Base-by-base conservation (phyloP, 495 filamentous ascomycete genomes). In the Polyplosphaeria fusca region DNA sequence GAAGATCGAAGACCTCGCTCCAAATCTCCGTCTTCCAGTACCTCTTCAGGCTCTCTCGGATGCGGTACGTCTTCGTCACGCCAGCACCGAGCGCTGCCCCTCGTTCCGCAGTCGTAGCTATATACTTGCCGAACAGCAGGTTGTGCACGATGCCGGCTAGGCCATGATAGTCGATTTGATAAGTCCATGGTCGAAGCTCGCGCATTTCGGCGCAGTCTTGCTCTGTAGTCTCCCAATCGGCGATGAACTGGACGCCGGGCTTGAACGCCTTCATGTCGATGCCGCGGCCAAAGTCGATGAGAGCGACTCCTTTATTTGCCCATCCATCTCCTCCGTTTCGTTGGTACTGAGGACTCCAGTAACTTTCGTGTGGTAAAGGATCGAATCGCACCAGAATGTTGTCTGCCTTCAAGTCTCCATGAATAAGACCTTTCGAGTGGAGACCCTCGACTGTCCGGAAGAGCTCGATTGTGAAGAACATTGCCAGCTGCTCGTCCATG, bases 21-120 rank as follows among this genome's bases (percentile, higher is more conserved):
- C 94, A 97, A 47, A 98, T 79, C 49, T 95, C 89, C 46, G 82
- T 84, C 75, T 96, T 90, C 93, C 93, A 97, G 68, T 96, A 96
- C 20, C 93, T 70, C 73, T 97, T 97, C 50, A 96, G 68, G 1
- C 75, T 76, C 69, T 94, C 89, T 26, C 82, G 79, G 49, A 95
- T 83, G 32, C 76, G 77, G 63, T 87, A 91, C 58, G 79, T 84
- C 68, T 82, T 81, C 18, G 79, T 81, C 13, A 74, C 77, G 0
- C 72, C 76, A n/a, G 68, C 67, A 1, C 76, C 76, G 16, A 74
- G 26, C 52, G 66, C 55, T 16, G 41, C 65, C 22, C 55, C 67
- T 19, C 72, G 60, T 43, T 73, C 74, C 12, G 73, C 72, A 0
- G 76, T 69, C 14, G 89, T 93, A 65, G 97, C 89, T 58, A 98